These are phyloP conservation scores for Phaeophleospora eucalypticola DNA, from an alignment of 2,329 filamentous ascomycete genomes.

Conservation along the genomic window DNA sequence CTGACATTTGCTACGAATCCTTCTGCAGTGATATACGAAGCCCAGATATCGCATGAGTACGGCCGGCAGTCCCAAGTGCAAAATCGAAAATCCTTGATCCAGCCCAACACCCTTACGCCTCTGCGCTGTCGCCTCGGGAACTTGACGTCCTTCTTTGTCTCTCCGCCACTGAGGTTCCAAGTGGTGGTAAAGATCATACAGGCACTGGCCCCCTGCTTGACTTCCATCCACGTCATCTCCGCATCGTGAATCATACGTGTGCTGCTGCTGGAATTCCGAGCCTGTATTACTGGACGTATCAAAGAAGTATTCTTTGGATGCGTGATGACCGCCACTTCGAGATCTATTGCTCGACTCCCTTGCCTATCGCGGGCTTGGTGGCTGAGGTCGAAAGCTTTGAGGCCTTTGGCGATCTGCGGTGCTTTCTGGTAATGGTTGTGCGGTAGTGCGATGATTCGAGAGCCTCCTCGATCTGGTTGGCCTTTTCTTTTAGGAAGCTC, in stretches of 20 bases:
- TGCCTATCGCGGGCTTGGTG: slow-evolving; percentile 4
- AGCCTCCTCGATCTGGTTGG: slow-evolving; percentile 5
- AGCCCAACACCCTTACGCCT: slow-evolving; percentile 5
- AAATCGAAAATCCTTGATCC: slow-evolving; percentile 15
- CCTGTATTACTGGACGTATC: slow-evolving; percentile 5
- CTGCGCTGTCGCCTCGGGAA: slow-evolving; percentile 1
- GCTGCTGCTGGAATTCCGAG: slow-evolving; percentile 4
- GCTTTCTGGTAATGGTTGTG: slow-evolving; percentile 1
- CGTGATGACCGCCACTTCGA: slow-evolving; percentile 5
- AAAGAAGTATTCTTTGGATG: slow-evolving; percentile 4
- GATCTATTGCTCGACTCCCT: slow-evolving; percentile 4
- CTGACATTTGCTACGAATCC: slow-evolving; percentile 16
- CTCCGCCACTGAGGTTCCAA: slow-evolving; percentile 2
- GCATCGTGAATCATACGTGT: slow-evolving; percentile 6
- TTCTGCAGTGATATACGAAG: slow-evolving; percentile 8
- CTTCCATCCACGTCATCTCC: slow-evolving; percentile 8
- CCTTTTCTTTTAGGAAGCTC: not conserved
- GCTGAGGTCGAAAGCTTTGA: slow-evolving; percentile 7
- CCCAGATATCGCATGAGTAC: slow-evolving; percentile 12
- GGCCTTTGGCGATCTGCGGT: slow-evolving; percentile 8
- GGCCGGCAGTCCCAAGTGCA: slow-evolving; percentile 4
- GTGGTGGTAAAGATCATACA: slow-evolving; percentile 7
- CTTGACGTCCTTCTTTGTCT: slow-evolving; percentile 4
- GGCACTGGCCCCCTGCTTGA: slow-evolving; percentile 6
- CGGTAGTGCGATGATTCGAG: slow-evolving; percentile 5